Percentiles rank a stretch among this genome's conserved stretches.
These are phyloP conservation scores for Mycena vulgaris DNA, from an alignment of 768 basidiomycete genomes.

Conservation along the genomic window DNA sequence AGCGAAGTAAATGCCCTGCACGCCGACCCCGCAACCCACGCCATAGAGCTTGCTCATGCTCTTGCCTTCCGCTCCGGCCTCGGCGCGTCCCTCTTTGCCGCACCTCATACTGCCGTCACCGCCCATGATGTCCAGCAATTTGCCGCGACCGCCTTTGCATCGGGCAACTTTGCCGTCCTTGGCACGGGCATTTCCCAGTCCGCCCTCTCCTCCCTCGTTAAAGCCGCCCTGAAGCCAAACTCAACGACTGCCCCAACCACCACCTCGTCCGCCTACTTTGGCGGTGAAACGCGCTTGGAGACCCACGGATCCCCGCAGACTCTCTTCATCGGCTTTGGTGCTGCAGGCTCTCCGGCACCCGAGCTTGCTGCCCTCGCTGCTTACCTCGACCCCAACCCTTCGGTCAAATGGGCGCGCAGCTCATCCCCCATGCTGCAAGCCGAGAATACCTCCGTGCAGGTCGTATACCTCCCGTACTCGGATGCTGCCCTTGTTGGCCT, in stretches of 20 bases:
- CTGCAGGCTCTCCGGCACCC: constrained; percentile 72
- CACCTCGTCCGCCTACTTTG: constrained; percentile 70
- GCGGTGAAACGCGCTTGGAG: constrained; percentile 88
- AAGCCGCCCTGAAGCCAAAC: constrained; percentile 70
- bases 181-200: constrained; percentile 89
- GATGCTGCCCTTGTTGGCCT: constrained; percentile 93
- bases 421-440: constrained; percentile 75
- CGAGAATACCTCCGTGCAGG: constrained; percentile 74
- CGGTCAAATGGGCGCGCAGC: constrained; percentile 91
- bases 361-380: constrained; percentile 86
- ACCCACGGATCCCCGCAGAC: constrained; percentile 77
- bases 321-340: constrained; percentile 91
- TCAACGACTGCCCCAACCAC: constrained; percentile 55
- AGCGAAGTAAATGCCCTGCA: constrained; percentile 77
- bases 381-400: constrained; percentile 82
- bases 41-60: constrained; percentile 89
- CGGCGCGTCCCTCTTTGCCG: constrained; percentile 90
- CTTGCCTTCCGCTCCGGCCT: constrained; percentile 96
- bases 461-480: constrained; percentile 90
- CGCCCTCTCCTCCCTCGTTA: constrained; percentile 79
- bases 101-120: constrained; percentile 75
- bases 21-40: constrained; percentile 74
- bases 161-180: constrained; percentile 87
- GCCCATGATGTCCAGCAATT: constrained; percentile 81
- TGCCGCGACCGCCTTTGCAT: constrained; percentile 80